Base-by-base conservation (phyloP, 345 rosid species). In the Acer campestre region DNA sequence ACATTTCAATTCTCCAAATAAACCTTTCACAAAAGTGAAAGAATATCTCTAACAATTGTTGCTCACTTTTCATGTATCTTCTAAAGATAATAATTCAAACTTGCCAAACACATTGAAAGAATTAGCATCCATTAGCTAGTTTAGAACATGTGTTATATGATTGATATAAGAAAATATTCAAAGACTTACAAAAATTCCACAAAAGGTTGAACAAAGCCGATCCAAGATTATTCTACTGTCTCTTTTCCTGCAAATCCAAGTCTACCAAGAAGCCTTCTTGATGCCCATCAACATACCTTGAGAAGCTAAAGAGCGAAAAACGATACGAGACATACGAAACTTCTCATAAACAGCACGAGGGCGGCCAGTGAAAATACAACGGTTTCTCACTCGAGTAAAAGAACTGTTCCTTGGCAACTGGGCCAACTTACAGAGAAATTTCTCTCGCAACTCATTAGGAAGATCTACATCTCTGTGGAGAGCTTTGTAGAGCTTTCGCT, bases 341-440 rank as follows among this genome's bases (percentile, higher is more conserved):
- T 80, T 49, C 80, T 81, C 75, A 31, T 82, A 83, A 1, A 91
- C 88, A 13, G 84, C 82, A 61, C 89, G 90, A 81, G 90, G 56
- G 29, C 91, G 87, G 71, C 93, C 95, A 0, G 90, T 78, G 80
- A 82, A 87, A 61, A 89, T 78, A 61, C 93, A 91, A 8, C 93
- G 62, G 74, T 91, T 88, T 20, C 89, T 84, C 18, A 91, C 81
- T 13, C 93, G 73, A 11, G 84, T 82, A 68, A 88, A 88, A 14
- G 95, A 84, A 65, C 93, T 88, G 77, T 91, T 91, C 46, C 95
- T 84, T 8, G 93, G 92, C 81, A 90, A 68, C 70, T 79, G 85
- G 2, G 91, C 82, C 10, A 88, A 82, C 86, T 91, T 91, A 4
- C 74, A 75, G 20, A 85, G 80, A 73, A 78, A 76, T 70, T 81